Evolutionary conservation across 495 filamentous ascomycete species (phyloP).

Genomic region (Talaromyces thailandensis): DNA sequence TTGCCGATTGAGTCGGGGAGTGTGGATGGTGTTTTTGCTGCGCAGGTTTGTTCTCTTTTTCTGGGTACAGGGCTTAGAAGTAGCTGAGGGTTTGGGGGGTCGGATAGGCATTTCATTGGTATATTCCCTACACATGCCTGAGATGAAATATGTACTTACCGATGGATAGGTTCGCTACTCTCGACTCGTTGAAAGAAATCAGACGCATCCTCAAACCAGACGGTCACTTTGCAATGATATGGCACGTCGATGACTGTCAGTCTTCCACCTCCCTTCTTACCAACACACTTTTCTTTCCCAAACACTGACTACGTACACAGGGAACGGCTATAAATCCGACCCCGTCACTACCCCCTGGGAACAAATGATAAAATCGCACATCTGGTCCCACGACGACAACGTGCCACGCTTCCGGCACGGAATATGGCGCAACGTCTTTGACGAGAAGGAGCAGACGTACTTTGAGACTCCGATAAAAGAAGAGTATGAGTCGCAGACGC

Average conservation of each 20-base stretch:
- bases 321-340: conserved; percentile 43
- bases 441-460: conserved; percentile 34
- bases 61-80: background rate
- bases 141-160: background rate
- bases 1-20: conserved; percentile 45
- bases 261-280: background rate
- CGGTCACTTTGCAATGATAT: conserved; percentile 50
- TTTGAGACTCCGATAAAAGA: conserved; percentile 44
- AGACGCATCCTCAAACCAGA: conserved; percentile 44
- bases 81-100: background rate
- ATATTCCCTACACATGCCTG: conserved; percentile 5
- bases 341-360: conserved; percentile 42
- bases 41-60: conserved; percentile 44
- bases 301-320: conserved; percentile 11
- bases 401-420: conserved; percentile 48
- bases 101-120: conserved; percentile 52
- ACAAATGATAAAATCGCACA: conserved; percentile 40
- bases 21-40: conserved; percentile 53
- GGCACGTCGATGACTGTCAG: conserved; percentile 59
- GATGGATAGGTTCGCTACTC: conserved; percentile 47
- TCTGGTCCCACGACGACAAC: conserved; percentile 38
- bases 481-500: conserved; percentile 25
- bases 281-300: conserved; percentile 2
- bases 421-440: conserved; percentile 43
- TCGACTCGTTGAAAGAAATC: conserved; percentile 46